A percentile compares a stretch with the other conserved stretches of the same genome.
These are phyloP conservation scores for Fistulinella prunicolor DNA, from an alignment of 768 basidiomycete genomes.

Conservation along the genomic window DNA sequence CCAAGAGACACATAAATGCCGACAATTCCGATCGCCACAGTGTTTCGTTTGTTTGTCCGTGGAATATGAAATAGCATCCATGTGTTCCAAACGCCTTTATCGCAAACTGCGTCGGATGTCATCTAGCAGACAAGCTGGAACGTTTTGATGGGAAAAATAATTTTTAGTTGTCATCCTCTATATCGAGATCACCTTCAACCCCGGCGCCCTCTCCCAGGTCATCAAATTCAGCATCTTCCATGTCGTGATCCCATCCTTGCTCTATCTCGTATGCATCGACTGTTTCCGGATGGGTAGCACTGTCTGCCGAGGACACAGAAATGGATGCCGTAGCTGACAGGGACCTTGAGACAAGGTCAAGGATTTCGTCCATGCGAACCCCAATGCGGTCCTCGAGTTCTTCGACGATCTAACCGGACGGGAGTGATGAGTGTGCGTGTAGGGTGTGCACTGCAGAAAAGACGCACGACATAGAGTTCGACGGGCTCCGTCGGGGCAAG, in stretches of 20 bases:
- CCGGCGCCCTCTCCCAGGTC: conserved; percentile 65
- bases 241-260: conserved; percentile 35
- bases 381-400: conserved; percentile 84
- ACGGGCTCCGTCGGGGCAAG: conserved; percentile 78
- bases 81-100: too few relatives aligned
- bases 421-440: background rate
- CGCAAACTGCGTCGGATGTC: too few relatives aligned
- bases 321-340: conserved; percentile 14
- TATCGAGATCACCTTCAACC: conserved; percentile 68
- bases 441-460: background rate
- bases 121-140: too few relatives aligned
- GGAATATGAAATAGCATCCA: background rate
- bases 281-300: background rate
- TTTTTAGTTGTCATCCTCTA: conserved; percentile 53
- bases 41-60: background rate
- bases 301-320: background rate
- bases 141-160: background rate
- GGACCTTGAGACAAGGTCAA: conserved; percentile 52
- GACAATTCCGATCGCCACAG: background rate
- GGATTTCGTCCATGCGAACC: conserved; percentile 63
- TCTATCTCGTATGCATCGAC: conserved; percentile 22
- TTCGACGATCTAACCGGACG: conserved; percentile 75
- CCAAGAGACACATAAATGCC: background rate
- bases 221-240: conserved; percentile 57
- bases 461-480: conserved; percentile 84